A percentile compares a stretch with the other conserved stretches of the same genome.
These are phyloP conservation scores for Candida orba DNA, from an alignment of 805 yeast species.

Conservation along the genomic window DNA sequence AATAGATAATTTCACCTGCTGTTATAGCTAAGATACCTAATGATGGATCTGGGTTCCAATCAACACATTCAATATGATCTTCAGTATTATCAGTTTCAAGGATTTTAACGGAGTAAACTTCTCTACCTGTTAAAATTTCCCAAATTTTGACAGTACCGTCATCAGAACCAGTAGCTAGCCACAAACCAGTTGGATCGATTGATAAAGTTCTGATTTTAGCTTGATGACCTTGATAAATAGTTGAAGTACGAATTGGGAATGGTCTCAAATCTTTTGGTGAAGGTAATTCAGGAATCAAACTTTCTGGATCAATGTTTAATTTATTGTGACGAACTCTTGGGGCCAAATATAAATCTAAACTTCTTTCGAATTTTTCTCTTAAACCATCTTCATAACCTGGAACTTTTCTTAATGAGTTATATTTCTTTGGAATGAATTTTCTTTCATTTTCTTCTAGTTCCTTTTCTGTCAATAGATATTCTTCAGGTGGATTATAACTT, in stretches of 20 bases:
- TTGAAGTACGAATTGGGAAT: slow-evolving; percentile 88
- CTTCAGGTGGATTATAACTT: slow-evolving; percentile 96
- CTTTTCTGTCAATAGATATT: slow-evolving; percentile 74
- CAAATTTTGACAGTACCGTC: slow-evolving; percentile 95
- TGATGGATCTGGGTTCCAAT: slow-evolving; percentile 81
- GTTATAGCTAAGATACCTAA: slow-evolving; percentile 79
- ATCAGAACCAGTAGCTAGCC: slow-evolving; percentile 97
- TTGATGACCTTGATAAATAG: slow-evolving; percentile 74
- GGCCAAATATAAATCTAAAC: slow-evolving; percentile 88
- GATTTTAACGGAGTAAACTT: slow-evolving; percentile 61
- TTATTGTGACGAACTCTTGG: slow-evolving; percentile 92
- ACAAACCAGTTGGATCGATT: slow-evolving; percentile 83
- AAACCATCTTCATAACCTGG: slow-evolving; percentile 86
- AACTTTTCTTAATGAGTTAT: slow-evolving; percentile 74
- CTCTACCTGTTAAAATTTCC: slow-evolving; percentile 95
- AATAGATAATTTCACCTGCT: slow-evolving; percentile 72
- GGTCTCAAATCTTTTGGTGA: slow-evolving; percentile 96
- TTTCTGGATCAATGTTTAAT: slow-evolving; percentile 91
- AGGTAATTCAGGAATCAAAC: slow-evolving; percentile 91
- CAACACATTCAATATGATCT: slow-evolving; percentile 72
- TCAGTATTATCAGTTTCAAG: slow-evolving; percentile 44
- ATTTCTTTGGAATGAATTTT: slow-evolving; percentile 79
- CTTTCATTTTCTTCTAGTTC: slow-evolving; percentile 77
- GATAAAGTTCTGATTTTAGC: slow-evolving; percentile 78
- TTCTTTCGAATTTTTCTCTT: slow-evolving; percentile 89